Evolutionary conservation across 495 filamentous ascomycete species (phyloP), one percentile per base, ranked within the genome.

Genomic region (Saxophila tyrrhenica): DNA sequence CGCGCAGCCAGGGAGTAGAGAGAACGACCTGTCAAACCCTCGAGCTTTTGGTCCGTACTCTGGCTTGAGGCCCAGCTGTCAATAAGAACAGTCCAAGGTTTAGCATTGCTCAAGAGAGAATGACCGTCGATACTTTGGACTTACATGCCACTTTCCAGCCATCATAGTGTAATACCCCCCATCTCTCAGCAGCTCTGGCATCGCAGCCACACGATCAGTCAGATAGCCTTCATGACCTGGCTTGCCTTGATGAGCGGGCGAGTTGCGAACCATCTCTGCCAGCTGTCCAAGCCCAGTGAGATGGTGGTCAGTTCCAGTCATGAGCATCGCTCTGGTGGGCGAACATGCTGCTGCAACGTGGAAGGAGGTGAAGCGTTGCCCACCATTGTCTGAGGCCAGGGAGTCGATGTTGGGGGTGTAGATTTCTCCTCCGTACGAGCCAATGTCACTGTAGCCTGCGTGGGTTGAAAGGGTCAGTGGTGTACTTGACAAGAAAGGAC

Each of bases 151-250:
- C 64, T 82, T 81, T 0, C 77, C 79, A 8, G 73, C 71, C 74
- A 81, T 78, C 11, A 80, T 48, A n/a, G 79, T 81, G 52, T 74
- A 70, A 51, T 83, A 82, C 39, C 80, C 80, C 0, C 67, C 73
- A 56, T 83, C 79, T 16, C 71, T 71, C 9, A 82, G 69, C n/a
- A 82, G 49, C 62, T 83, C 78, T 15, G 79, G 78, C 2, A 83
- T 67, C 3, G 80, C 74, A 0, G 70, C 80, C n/a, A 83, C 78
- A 5, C 70, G 64, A 39, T 79, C 74, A 51, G 81, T 81, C 22
- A 83, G 69, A 51, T 80, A 82, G 0, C 78, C 78, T 60, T 82
- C 79, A 59, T 82, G 79, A 0, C 78, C 78, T 1, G 78, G 78
- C 73, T 76, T 76, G 15, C 55, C 69, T 9, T 66, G 44, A 10